These are phyloP conservation scores for Diaporthe citriasiana DNA, from an alignment of 2,329 filamentous ascomycete genomes.

Conservation along the genomic window DNA sequence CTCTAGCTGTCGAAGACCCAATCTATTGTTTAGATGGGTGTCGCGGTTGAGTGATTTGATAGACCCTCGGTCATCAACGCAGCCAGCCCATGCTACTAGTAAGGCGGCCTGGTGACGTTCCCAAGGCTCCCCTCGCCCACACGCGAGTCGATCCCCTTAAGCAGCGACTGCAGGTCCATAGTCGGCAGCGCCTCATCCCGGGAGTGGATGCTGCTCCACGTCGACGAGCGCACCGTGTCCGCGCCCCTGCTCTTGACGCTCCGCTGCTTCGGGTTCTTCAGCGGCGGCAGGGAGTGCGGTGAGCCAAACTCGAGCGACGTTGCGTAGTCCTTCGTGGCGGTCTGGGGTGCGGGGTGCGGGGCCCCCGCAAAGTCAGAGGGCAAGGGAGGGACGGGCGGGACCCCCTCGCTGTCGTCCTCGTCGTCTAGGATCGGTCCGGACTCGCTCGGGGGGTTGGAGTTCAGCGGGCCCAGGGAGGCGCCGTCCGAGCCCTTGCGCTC, in stretches of 20 bases:
- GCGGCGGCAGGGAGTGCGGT: slow-evolving; percentile 29
- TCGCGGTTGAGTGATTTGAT: not conserved
- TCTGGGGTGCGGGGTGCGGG: slow-evolving; percentile 33
- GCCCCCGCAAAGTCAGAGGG: slow-evolving; percentile 53
- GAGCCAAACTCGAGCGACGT: slow-evolving; percentile 19
- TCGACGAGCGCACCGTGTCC: slow-evolving; percentile 54
- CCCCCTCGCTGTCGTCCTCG: slow-evolving; percentile 54
- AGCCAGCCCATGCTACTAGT: slow-evolving; percentile 50
- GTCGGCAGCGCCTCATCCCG: slow-evolving; percentile 49
- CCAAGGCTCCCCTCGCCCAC: slow-evolving; percentile 61
- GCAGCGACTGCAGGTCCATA: slow-evolving; percentile 64
- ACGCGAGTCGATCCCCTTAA: slow-evolving; percentile 65
- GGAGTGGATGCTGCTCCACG: slow-evolving; percentile 51
- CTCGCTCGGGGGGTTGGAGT: slow-evolving; percentile 58
- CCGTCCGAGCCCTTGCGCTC: slow-evolving; percentile 51
- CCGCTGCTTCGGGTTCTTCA: slow-evolving; percentile 50
- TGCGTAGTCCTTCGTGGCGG: slow-evolving; percentile 41
- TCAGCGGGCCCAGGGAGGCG: slow-evolving; percentile 54
- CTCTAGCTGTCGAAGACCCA: not conserved
- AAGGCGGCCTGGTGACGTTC: slow-evolving; percentile 64
- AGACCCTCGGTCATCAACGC: not conserved
- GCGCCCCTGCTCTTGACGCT: slow-evolving; percentile 59
- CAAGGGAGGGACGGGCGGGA: slow-evolving; percentile 71
- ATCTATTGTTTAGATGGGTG: not conserved
- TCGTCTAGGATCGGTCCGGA: slow-evolving; percentile 48